phyloP scores from a whole-genome alignment of 208 protist genomes.

The Porcisia deanei region DNA sequence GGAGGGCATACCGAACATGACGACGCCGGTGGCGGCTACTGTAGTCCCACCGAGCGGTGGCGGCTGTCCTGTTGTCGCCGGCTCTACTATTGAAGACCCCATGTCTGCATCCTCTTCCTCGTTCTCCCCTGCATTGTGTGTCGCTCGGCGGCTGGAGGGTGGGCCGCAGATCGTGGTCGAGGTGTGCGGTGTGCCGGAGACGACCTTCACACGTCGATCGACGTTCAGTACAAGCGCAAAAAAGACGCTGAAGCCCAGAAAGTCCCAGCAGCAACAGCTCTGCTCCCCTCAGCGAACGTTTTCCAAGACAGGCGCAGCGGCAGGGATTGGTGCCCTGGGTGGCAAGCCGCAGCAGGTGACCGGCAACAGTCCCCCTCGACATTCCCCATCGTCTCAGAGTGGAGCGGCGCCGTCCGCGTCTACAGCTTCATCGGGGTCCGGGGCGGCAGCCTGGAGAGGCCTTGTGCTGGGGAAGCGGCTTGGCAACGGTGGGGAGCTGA shows the following conservation, averaged over 20 bases:
- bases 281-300: neutral
- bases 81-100: neutral
- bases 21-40: slow-evolving; percentile 27
- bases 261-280: slow-evolving; percentile 4
- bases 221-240: slow-evolving; percentile 1
- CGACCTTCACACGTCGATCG: slow-evolving; percentile 14
- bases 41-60: neutral
- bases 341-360: neutral
- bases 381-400: too few relatives aligned
- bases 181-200: slow-evolving; percentile 42
- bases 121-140: slow-evolving; percentile 11
- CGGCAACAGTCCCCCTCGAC: neutral
- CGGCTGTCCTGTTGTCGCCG: neutral
- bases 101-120: neutral
- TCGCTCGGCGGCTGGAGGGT: slow-evolving; percentile 28
- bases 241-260: neutral
- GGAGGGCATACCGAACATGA: slow-evolving; percentile 36
- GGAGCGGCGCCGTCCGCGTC: neutral
- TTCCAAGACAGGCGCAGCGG: neutral
- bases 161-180: slow-evolving; percentile 51
- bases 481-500: slow-evolving; percentile 61
- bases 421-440: neutral
- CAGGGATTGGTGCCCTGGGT: neutral
- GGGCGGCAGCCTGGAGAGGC: slow-evolving; percentile 24
- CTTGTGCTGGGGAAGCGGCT: slow-evolving; percentile 60